Evolutionary conservation across 176 grass and related monocot genomes (phyloP), one percentile per base, ranked within the genome.

Genomic region (Oryza rufipogon): DNA sequence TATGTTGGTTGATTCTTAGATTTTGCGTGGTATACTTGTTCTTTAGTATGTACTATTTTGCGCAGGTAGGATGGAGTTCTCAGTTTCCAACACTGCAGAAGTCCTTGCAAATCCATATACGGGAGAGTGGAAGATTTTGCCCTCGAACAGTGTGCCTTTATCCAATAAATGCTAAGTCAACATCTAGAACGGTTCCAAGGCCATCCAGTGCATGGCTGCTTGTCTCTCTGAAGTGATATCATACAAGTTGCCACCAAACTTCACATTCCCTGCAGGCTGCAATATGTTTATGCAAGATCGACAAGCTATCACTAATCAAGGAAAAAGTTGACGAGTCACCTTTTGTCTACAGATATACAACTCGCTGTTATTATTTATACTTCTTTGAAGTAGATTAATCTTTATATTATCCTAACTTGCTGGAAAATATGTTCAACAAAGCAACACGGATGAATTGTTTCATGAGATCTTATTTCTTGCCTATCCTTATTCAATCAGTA

Each of bases 141-240:
- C 74, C 70, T 90, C 13, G 80, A 87, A 79, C 61, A 56, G 84
- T 54, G 80, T 90, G 84, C 85, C 85, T 70, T 75, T 75, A 80
- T 91, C 75, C 75, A 84, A 84, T 91, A 84, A 90, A 87, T 84
- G 76, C 76, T 65, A 75, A 33, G 89, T 87, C 89, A 87, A 80
- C 76, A 48, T 87, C 64, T 80, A 80, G 32, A 84, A 63, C 1
- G 30, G 80, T 84, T 80, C 70, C 85, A 84, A 80, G 30, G 8
- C 63, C 85, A 70, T 41, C 68, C 47, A 65, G 64, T 45, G 44
- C 63, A 81, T 65, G 72, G 65, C 39, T 68, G 30, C 39, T 79
- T 79, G 68, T 90, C 73, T 70, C 78, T 73, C 56, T 81, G 58
- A 82, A 81, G 47, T 61, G 67, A 77, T 88, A 88, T 33, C 67